Base-by-base conservation (phyloP, 148 eudicot species). In the Oxyria digyna region DNA sequence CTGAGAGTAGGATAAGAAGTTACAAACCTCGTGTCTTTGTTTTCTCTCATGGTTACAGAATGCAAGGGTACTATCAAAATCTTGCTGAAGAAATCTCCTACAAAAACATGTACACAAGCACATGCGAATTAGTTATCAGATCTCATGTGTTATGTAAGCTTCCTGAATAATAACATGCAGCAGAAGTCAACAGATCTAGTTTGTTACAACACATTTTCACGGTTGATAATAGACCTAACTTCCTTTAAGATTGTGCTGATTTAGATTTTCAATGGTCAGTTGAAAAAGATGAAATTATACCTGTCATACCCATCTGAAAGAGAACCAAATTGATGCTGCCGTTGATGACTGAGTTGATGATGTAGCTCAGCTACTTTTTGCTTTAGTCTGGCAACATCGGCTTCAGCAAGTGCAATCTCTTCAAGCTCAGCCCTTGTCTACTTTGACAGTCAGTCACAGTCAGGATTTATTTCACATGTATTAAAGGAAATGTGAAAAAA, bases 381-480 rank as follows among this genome's bases (percentile, higher is more conserved):
- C 85, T 94, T 94, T 80, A 94, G 80, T 71, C 89, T 81, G 68
- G 97, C 97, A 12, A 94, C 98, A 80, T 94, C 98, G 45, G 97
- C 98, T 77, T 94, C 98, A 77, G 98, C 98, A 67, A 94, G 98
- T 80, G 98, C 95, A 81, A 94, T 94, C 83, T 94, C 98, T 79
- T 94, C 97, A 59, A 94, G 98, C 86, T 94, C 98, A 71, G 96
- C 97, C 87, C 91, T 87, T 69, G 96, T 94, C 98, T 94, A 78
- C 75, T 84, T 72, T 29, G 17, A 57, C 38, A 59, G 14, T 31
- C 27, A 26, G n/a, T 27, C 38, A 29, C 65, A 29, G 15, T 21
- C 23, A 23, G 27, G 31, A 54, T 26, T 54, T 26, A 12, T 24
- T 26, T 26, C 62, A 54, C 62, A 54, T 54, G 62, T 54, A 54